These are phyloP conservation scores for Penicillium ucsense DNA, from an alignment of 495 filamentous ascomycete genomes.

Conservation along the genomic window DNA sequence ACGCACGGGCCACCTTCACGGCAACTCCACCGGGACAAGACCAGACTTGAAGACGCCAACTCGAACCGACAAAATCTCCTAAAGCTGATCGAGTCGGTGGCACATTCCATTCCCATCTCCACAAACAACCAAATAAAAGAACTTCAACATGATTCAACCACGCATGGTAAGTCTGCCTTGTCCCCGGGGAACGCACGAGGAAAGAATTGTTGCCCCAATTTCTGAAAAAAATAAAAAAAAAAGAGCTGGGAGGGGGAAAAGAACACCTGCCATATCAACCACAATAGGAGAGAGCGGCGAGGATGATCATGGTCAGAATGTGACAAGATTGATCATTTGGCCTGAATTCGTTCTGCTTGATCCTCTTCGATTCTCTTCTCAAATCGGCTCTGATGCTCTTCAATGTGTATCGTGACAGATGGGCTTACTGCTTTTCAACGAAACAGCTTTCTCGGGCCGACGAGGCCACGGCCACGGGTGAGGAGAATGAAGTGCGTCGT, in stretches of 20 bases:
- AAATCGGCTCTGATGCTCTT: too few relatives aligned
- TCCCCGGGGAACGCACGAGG: background rate
- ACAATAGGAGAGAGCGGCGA: too few relatives aligned
- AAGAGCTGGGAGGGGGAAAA: constrained; percentile 1
- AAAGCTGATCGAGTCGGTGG: background rate
- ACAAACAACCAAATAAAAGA: background rate
- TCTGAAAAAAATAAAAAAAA: background rate
- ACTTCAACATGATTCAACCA: constrained; percentile 30
- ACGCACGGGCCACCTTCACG: constrained; percentile 15
- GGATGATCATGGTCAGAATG: too few relatives aligned
- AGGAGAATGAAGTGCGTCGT: constrained; percentile 84
- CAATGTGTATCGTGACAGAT: too few relatives aligned
- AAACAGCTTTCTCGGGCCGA: constrained; percentile 84
- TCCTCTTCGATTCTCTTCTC: too few relatives aligned
- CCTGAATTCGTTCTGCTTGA: too few relatives aligned
- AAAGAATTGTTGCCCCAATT: background rate
- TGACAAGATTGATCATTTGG: too few relatives aligned
- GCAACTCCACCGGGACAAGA: background rate
- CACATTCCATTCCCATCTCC: too few relatives aligned
- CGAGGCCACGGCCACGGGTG: constrained; percentile 53
- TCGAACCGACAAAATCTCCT: background rate
- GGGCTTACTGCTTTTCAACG: too few relatives aligned
- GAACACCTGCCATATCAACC: background rate
- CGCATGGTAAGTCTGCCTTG: constrained; percentile 26
- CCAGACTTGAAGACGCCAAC: background rate